Evolutionary conservation across 768 basidiomycete genomes (phyloP), one percentile per base, ranked within the genome.

Genomic region (Leccinum uliginosum): DNA sequence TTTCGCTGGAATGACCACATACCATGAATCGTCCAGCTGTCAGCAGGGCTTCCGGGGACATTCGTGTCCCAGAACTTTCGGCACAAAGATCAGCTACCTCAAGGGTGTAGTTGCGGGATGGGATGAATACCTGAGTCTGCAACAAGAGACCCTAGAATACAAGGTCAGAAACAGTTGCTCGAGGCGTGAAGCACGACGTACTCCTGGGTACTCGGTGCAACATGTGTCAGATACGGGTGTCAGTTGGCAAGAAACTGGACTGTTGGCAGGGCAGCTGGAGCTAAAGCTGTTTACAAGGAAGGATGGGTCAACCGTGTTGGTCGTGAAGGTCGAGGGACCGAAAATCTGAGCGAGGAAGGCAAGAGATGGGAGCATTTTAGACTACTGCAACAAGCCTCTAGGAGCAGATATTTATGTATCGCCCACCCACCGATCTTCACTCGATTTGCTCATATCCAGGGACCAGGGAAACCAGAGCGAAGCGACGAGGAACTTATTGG

Each of bases 21-120:
- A 84, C 87, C 86, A 55, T 88, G 87, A 50, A 89, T 84, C 0
- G 87, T 90, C 87, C 88, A 91, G 65, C 83, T 85, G 63, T 87
- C 66, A 11, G 62, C 62, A 3, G 87, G 88, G 5, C 88, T 86
- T 26, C 82, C 83, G 0, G 77, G 72, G 0, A 85, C 83, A 46
- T 82, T 66, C 1, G 83, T 85, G 58, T 90, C 86, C 87, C 89
- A 90, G 71, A 89, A 87, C 83, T 87, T 66, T 14, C 24, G 19
- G n/a, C 6, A 56, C 9, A 24, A 55, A 34, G 17, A 23, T 67
- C 53, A 65, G 54, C 6, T 3, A 9, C 32, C n/a, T 38, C 4
- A 2, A 7, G 15, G 30, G 1, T 8, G 40, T 40, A 6, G 29
- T 8, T 4, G 8, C 7, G 0, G 24, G 44, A 11, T 46, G 12